Base-by-base conservation (phyloP, 2,329 filamentous ascomycete genomes). In the Pseudogymnoascus sp. region DNA sequence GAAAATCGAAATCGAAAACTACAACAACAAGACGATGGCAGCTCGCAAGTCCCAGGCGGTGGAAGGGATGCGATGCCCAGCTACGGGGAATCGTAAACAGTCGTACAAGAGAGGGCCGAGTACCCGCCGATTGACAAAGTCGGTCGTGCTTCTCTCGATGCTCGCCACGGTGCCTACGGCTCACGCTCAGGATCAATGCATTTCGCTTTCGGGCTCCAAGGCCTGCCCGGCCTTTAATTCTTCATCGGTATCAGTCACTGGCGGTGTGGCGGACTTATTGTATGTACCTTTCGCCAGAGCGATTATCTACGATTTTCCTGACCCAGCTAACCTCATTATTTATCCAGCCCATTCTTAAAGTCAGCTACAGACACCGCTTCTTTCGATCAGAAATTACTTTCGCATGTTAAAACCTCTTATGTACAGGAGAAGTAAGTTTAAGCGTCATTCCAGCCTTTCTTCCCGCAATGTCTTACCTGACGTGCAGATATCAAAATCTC, bases 321-420 rank as follows among this genome's bases (percentile, higher is more conserved):
- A 56, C 50, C 29, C 26, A 56, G 50, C 50, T 56, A 56, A 56
- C 50, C n/a, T 56, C 26, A n/a, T 33, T 56, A 56, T 56, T 26
- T n/a, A 37, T 31, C 26, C 72, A 96, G 93, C 77, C 87, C 92
- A 56, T 99, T 97, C 74, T 83, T 99, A 68, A 80, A 86, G 67
- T 90, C 83, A 74, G 95, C 97, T 69, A 89, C 89, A 50, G 87
- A 89, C 73, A 82, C 83, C 14, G 76, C 82, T 62, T 85, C 88
- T 7, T 99, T 99, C 74, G 95, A 99, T 74, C 74, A 80, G 44
- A 83, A 89, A 71, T 77, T 99, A 71, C 80, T 77, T 61, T 79
- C 82, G 63, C 97, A 96, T 75, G 82, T 97, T 62, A 78, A 83
- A 63, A 87, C 86, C 38, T 82, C 81, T 66, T 97, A 93, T 77